Evolutionary conservation across 2,329 filamentous ascomycete genomes (phyloP).

Genomic region (Blastomyces silverae): DNA sequence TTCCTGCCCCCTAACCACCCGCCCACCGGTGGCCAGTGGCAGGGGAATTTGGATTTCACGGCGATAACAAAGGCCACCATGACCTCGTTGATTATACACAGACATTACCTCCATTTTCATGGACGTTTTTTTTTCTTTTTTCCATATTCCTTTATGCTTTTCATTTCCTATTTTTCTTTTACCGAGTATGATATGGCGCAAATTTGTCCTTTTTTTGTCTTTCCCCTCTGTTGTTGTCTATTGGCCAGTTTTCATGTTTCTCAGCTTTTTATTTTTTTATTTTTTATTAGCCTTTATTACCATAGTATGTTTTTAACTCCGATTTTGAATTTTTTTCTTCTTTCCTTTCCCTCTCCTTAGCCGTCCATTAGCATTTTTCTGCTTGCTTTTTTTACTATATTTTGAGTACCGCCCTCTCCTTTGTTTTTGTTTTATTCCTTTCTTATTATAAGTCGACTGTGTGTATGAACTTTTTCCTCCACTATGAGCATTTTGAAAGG

Average conservation of each 20-base stretch:
- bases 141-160: slow-evolving; percentile 3
- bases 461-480: neutral
- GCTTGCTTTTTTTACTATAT: neutral
- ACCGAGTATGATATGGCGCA: neutral
- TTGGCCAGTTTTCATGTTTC: neutral
- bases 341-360: no score
- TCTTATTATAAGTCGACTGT: neutral
- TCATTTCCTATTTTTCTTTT: neutral
- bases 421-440: slow-evolving; percentile 13
- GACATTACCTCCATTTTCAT: slow-evolving; percentile 10
- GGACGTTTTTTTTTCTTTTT: slow-evolving; percentile 2
- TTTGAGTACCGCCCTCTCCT: neutral
- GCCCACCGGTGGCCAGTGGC: no score
- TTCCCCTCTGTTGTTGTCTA: slow-evolving; percentile 1
- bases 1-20: no score
- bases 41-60: no score
- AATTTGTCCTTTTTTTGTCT: neutral
- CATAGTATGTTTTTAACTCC: slow-evolving; percentile 9
- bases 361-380: neutral
- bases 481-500: neutral
- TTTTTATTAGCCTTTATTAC: slow-evolving; percentile 6
- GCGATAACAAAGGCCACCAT: neutral
- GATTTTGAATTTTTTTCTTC: neutral
- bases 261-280: neutral
- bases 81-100: neutral